A percentile compares a stretch with the other conserved stretches of the same genome.
phyloP scores from a whole-genome alignment of 805 yeast genomes.

The Metschnikowia sp. region DNA sequence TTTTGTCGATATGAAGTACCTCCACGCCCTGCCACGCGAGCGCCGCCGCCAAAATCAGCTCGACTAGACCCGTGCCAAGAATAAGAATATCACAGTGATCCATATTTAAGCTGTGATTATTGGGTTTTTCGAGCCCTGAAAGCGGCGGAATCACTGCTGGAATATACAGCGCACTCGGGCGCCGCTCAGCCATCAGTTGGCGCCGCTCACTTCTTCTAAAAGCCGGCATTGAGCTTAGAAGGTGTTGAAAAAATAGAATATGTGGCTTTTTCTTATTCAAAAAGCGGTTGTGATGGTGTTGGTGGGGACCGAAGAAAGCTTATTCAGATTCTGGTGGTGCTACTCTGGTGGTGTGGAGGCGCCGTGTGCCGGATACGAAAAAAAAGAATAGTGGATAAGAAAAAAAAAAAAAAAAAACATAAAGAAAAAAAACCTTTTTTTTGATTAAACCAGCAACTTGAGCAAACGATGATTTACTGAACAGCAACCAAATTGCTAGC shows the following conservation, averaged over 20 bases:
- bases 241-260: neutral
- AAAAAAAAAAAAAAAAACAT: no score
- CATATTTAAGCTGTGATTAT: conserved; percentile 60
- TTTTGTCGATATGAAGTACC: conserved; percentile 84
- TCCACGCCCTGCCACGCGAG: conserved; percentile 98
- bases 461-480: no score
- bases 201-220: conserved; percentile 43
- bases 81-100: conserved; percentile 78
- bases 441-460: no score
- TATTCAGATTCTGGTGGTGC: no score
- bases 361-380: no score
- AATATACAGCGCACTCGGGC: conserved; percentile 48
- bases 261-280: neutral
- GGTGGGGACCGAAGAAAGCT: neutral
- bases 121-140: conserved; percentile 76
- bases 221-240: conserved; percentile 14
- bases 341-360: no score
- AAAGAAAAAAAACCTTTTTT: no score
- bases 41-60: conserved; percentile 87
- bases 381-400: no score
- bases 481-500: no score
- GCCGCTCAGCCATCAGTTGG: conserved; percentile 65
- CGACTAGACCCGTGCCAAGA: conserved; percentile 89
- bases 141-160: conserved; percentile 61
- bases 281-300: neutral